Conservation (phyloP, 1,139 yeast species). For the Yamadazyma kanchanaburiensis region DNA sequence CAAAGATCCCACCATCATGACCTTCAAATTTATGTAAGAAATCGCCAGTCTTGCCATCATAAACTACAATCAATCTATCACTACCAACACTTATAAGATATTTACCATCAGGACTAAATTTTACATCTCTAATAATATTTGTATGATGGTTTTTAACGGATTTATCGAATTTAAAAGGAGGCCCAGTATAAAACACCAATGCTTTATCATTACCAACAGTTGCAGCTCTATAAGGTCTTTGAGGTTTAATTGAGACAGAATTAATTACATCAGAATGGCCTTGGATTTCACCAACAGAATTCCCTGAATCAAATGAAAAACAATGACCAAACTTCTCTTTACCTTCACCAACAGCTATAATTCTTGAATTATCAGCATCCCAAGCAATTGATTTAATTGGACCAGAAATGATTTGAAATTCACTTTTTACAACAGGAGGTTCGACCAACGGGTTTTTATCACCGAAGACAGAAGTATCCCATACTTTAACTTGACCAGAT, state of each 20-base stretch:
- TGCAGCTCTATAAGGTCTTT: conserved; percentile 90
- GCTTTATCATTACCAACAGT: conserved; percentile 89
- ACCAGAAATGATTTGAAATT: conserved; percentile 78
- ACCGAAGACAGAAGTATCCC: conserved; percentile 55
- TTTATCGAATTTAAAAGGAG: conserved; percentile 83
- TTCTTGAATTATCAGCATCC: conserved; percentile 85
- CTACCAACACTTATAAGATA: conserved; percentile 81
- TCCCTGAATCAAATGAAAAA: conserved; percentile 91
- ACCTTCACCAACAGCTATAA: conserved; percentile 95
- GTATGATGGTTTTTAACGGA: conserved; percentile 73
- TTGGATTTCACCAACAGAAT: conserved; percentile 90
- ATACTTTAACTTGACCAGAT: conserved; percentile 78
- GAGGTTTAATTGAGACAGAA: conserved; percentile 82
- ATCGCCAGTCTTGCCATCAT: conserved; percentile 89
- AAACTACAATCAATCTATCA: conserved; percentile 72
- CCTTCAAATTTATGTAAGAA: conserved; percentile 49
- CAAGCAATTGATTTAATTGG: conserved; percentile 81
- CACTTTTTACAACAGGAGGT: conserved; percentile 56
- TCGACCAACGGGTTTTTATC: conserved; percentile 15
- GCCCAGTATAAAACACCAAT: conserved; percentile 83
- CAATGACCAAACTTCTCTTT: conserved; percentile 91
- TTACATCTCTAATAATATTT: conserved; percentile 77
- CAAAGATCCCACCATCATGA: conserved; percentile 80
- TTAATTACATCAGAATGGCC: conserved; percentile 89
- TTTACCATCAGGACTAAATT: conserved; percentile 76